phyloP scores from a whole-genome alignment of 1,284 basidiomycete species.

The Testicularia cyperi region DNA sequence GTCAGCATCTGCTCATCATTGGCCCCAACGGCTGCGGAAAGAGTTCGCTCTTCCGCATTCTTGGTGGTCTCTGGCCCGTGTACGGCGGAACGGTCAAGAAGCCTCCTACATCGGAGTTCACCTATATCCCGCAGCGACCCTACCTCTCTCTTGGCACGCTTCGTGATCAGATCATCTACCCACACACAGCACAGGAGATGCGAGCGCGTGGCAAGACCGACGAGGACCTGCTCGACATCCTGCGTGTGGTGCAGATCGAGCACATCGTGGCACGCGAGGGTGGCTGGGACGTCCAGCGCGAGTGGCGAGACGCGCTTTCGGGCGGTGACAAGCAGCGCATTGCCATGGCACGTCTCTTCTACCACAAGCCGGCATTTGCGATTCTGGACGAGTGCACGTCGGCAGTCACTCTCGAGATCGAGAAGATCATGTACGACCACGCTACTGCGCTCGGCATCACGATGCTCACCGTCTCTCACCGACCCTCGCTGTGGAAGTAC shows the following conservation, averaged over 20 bases:
- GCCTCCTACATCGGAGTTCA: conserved; percentile 83
- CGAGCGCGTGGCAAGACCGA: conserved; percentile 64
- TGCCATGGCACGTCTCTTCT: conserved; percentile 94
- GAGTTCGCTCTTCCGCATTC: conserved; percentile 77
- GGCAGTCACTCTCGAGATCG: conserved; percentile 87
- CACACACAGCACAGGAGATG: conserved; percentile 69
- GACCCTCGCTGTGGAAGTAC: conserved; percentile 86
- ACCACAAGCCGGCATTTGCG: conserved; percentile 94
- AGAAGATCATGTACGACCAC: conserved; percentile 91
- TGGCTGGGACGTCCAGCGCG: conserved; percentile 82
- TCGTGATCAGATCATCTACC: conserved; percentile 81
- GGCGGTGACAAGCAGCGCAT: conserved; percentile 76
- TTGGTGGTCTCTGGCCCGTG: conserved; percentile 95
- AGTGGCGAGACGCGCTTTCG: conserved; percentile 90
- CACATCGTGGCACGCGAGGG: conserved; percentile 90
- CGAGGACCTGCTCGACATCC: conserved; percentile 72
- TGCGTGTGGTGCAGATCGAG: conserved; percentile 82
- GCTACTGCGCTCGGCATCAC: conserved; percentile 67
- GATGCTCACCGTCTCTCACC: conserved; percentile 60
- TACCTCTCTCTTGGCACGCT: conserved; percentile 91
- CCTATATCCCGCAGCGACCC: conserved; percentile 92
- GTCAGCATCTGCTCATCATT: conserved; percentile 67
- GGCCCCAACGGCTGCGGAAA: conserved; percentile 71
- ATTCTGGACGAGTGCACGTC: conserved; percentile 95
- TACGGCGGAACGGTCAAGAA: conserved; percentile 93